Conservation (phyloP, 192 early-diverging fungal species). For the Mortierella alpina region DNA sequence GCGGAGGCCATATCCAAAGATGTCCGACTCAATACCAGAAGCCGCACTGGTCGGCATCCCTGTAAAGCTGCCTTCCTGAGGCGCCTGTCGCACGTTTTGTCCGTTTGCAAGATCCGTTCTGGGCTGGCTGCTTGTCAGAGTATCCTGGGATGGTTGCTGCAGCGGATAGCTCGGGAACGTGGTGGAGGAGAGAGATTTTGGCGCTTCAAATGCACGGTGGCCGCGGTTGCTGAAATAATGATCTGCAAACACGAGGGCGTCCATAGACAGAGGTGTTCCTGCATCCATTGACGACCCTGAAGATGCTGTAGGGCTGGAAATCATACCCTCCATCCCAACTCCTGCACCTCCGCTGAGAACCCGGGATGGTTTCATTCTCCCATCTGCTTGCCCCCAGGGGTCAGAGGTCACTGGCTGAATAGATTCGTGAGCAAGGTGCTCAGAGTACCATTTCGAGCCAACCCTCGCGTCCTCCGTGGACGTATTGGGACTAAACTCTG, state of each 20-base stretch:
- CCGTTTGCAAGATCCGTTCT: neutral
- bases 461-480: neutral
- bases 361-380: neutral
- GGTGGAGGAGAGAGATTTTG: conserved; percentile 4
- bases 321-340: conserved; percentile 12
- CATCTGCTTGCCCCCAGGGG: conserved; percentile 12
- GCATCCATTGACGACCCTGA: conserved; percentile 22
- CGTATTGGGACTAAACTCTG: neutral
- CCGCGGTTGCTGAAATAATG: conserved; percentile 37
- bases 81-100: too few species aligned
- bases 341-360: neutral
- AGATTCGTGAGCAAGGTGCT: neutral
- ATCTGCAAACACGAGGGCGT: conserved; percentile 40
- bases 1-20: conserved; percentile 45
- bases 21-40: conserved; percentile 7
- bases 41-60: neutral
- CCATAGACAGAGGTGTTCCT: conserved; percentile 13
- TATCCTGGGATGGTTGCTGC: too few species aligned
- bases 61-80: too few species aligned
- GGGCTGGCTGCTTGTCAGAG: too few species aligned
- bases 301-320: conserved; percentile 25
- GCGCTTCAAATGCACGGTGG: conserved; percentile 29
- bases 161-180: neutral
- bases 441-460: neutral
- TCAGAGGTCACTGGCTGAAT: neutral